Evolutionary conservation across 192 early-diverging fungal species (phyloP).

Genomic region (Rhizoclosmatium sp.): DNA sequence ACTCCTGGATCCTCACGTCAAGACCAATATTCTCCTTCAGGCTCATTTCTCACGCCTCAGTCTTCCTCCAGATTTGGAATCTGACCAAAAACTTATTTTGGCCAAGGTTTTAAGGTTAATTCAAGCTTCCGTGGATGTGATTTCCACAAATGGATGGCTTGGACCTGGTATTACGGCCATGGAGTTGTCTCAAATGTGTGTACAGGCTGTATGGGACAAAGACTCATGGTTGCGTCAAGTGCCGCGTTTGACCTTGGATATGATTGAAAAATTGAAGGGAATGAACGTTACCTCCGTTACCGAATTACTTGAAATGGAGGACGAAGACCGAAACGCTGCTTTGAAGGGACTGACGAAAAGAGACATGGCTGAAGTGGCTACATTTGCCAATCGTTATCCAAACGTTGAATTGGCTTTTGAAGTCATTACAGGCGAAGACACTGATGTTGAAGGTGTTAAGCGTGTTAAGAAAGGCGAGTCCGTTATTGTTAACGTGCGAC

Average conservation of each 20-base stretch:
- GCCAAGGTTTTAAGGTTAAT: constrained; percentile 78
- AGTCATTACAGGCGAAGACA: constrained; percentile 54
- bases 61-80: constrained; percentile 89
- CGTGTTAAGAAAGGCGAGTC: constrained; percentile 60
- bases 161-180: constrained; percentile 88
- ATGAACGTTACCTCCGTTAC: constrained; percentile 86
- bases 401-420: constrained; percentile 84
- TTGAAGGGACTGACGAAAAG: constrained; percentile 65
- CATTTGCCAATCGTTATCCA: constrained; percentile 92
- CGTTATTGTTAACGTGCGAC: constrained; percentile 70
- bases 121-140: constrained; percentile 94
- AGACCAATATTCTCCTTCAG: constrained; percentile 92
- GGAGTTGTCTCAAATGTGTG: constrained; percentile 97
- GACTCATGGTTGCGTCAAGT: constrained; percentile 92
- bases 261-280: constrained; percentile 76
- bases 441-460: constrained; percentile 53
- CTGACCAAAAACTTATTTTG: constrained; percentile 83
- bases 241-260: constrained; percentile 78
- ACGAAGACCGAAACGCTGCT: constrained; percentile 74
- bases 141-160: constrained; percentile 91
- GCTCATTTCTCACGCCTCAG: constrained; percentile 92
- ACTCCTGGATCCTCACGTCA: constrained; percentile 90
- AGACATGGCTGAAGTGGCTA: constrained; percentile 82
- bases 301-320: constrained; percentile 94
- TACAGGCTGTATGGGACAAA: constrained; percentile 96